Evolutionary conservation across 1,284 basidiomycete genomes (phyloP).

Genomic region (Microbotryomycetes sp.): DNA sequence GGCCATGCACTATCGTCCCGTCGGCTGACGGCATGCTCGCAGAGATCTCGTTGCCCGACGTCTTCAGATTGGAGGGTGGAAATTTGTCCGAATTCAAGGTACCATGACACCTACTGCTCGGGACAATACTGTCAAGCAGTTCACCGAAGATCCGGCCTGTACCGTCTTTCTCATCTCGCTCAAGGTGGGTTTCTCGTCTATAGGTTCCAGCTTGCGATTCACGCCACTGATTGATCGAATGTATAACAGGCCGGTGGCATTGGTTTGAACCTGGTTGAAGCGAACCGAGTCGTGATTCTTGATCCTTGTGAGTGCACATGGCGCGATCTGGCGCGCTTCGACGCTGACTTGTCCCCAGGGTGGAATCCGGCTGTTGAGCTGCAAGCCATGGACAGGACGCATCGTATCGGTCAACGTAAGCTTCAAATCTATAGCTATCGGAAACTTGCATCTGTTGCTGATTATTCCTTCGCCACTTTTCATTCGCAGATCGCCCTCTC

Average conservation of each 20-base stretch:
- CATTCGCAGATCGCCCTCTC: conserved; percentile 84
- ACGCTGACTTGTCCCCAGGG: neutral
- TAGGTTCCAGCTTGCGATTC: neutral
- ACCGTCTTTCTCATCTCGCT: conserved; percentile 91
- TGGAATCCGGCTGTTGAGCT: conserved; percentile 59
- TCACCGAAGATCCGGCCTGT: conserved; percentile 56
- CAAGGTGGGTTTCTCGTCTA: conserved; percentile 73
- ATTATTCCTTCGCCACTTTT: neutral
- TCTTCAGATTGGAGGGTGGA: conserved; percentile 73
- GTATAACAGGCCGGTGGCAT: conserved; percentile 4
- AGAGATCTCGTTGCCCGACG: conserved; percentile 80
- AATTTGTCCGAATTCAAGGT: conserved; percentile 91
- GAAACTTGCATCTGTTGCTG: neutral
- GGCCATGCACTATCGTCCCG: conserved; percentile 10
- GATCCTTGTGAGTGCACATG: conserved; percentile 45
- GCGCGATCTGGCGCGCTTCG: conserved; percentile 6
- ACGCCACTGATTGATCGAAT: neutral
- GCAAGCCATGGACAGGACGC: conserved; percentile 90
- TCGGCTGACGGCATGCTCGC: conserved; percentile 35
- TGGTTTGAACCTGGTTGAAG: conserved; percentile 76
- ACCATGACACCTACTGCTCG: conserved; percentile 95
- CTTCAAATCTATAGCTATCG: neutral
- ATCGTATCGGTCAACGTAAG: conserved; percentile 36
- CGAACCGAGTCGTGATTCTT: conserved; percentile 52
- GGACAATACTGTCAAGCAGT: conserved; percentile 60